Evolutionary conservation across 768 basidiomycete species (phyloP).

Genomic region (Mycena albidolilacea): DNA sequence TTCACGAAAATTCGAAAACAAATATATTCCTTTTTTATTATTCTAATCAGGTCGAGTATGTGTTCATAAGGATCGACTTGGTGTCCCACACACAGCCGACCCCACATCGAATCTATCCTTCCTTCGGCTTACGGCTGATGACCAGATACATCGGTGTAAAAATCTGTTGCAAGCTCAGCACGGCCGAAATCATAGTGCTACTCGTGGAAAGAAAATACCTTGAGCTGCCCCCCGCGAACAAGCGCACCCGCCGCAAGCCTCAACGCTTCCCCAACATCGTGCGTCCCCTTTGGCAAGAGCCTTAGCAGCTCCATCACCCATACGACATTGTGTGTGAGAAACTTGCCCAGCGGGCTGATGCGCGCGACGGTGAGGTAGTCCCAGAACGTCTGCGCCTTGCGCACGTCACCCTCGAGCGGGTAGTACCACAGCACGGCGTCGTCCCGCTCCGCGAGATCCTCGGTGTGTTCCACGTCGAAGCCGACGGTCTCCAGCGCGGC

Average conservation of each 20-base stretch:
- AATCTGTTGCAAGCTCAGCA: conserved; percentile 61
- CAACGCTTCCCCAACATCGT: conserved; percentile 89
- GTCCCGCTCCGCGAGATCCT: conserved; percentile 91
- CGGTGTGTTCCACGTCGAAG: conserved; percentile 90
- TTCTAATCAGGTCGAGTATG: too few relatives aligned
- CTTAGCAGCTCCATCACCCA: conserved; percentile 84
- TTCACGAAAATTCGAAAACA: too few relatives aligned
- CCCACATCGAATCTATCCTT: background rate
- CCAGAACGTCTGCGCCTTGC: conserved; percentile 94
- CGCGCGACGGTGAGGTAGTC: conserved; percentile 92
- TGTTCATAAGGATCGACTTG: too few relatives aligned
- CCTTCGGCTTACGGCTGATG: conserved; percentile 67
- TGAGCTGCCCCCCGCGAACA: conserved; percentile 87
- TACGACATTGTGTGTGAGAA: conserved; percentile 87
- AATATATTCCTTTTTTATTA: too few relatives aligned
- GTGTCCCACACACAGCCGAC: too few relatives aligned
- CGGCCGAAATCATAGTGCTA: conserved; percentile 7
- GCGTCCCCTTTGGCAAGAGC: conserved; percentile 93
- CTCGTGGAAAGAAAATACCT: conserved; percentile 64
- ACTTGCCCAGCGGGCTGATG: conserved; percentile 88
- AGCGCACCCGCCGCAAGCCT: conserved; percentile 69
- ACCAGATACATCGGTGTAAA: conserved; percentile 92
- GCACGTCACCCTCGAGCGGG: conserved; percentile 93
- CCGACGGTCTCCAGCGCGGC: conserved; percentile 88
- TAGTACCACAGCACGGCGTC: conserved; percentile 94